Evolutionary conservation across 1,284 basidiomycete genomes (phyloP).

Genomic region (Anthracocystis panici-leucophaei): DNA sequence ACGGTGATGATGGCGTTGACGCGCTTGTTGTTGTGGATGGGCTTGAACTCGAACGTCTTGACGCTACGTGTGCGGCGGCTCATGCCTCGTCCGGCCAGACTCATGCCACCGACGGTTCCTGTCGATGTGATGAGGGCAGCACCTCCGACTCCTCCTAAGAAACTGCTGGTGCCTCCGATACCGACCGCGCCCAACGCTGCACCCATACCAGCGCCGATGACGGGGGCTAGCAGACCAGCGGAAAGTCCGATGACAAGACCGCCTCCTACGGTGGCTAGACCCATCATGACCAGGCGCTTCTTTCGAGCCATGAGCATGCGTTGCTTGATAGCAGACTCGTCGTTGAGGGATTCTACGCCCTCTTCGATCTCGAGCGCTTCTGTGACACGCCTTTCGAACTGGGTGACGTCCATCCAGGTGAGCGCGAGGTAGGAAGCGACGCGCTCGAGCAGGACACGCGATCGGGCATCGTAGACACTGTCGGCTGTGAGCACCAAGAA

Average conservation of each 20-base stretch:
- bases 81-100: constrained; percentile 67
- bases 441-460: constrained; percentile 65
- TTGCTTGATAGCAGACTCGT: constrained; percentile 51
- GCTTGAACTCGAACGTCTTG: constrained; percentile 68
- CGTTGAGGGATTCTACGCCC: constrained; percentile 61
- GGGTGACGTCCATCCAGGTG: constrained; percentile 69
- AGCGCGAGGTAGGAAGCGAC: constrained; percentile 64
- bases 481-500: constrained; percentile 69
- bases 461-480: constrained; percentile 68
- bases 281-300: constrained; percentile 67
- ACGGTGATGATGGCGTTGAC: constrained; percentile 68
- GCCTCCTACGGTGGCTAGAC: constrained; percentile 67
- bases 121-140: constrained; percentile 68
- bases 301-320: constrained; percentile 56
- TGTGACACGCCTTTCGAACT: constrained; percentile 68
- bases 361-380: constrained; percentile 69
- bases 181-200: constrained; percentile 67
- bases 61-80: constrained; percentile 64
- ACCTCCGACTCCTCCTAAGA: constrained; percentile 67
- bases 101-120: constrained; percentile 64
- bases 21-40: constrained; percentile 69
- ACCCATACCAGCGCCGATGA: constrained; percentile 68
- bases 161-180: constrained; percentile 64
- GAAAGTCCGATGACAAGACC: constrained; percentile 68
- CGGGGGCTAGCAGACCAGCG: constrained; percentile 65